phyloP scores from a whole-genome alignment of 306 rosid genomes.

The Sicyos edulis region DNA sequence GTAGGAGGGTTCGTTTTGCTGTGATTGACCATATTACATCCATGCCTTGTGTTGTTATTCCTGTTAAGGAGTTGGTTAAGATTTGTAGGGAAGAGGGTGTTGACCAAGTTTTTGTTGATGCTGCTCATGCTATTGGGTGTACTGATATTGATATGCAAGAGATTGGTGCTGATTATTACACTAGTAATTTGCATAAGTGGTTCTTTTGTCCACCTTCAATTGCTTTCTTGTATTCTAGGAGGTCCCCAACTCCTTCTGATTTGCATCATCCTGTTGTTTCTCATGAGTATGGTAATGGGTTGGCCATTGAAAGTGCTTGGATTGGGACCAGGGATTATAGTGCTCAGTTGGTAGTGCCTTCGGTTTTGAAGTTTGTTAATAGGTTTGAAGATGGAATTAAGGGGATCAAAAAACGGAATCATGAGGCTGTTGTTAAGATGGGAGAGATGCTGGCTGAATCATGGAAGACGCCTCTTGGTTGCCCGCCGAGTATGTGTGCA shows the following conservation, averaged over 20 bases:
- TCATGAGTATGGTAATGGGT: constrained; percentile 90
- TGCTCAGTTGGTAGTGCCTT: constrained; percentile 77
- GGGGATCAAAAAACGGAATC: constrained; percentile 87
- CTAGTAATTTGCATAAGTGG: constrained; percentile 96
- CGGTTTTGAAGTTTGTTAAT: constrained; percentile 57
- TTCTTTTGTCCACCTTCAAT: constrained; percentile 91
- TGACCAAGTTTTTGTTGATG: constrained; percentile 82
- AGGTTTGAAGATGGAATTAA: constrained; percentile 88
- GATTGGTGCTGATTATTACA: constrained; percentile 92
- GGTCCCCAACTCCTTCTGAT: constrained; percentile 33
- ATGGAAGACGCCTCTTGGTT: constrained; percentile 83
- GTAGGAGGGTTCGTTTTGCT: constrained; percentile 68
- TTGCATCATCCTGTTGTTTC: constrained; percentile 97
- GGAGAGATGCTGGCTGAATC: constrained; percentile 69
- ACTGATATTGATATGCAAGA: constrained; percentile 75
- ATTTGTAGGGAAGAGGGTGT: constrained; percentile 97
- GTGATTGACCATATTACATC: constrained; percentile 95
- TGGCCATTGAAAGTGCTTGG: constrained; percentile 93
- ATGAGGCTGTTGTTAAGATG: constrained; percentile 77
- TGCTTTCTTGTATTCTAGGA: constrained; percentile 64
- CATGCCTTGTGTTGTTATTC: constrained; percentile 87
- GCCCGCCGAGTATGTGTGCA: constrained; percentile 73
- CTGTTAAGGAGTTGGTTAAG: constrained; percentile 65
- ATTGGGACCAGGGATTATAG: constrained; percentile 97
- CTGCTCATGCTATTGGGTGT: constrained; percentile 94